These are phyloP conservation scores for Calcarisporium arbuscula DNA, from an alignment of 2,329 filamentous ascomycete genomes.

Conservation along the genomic window DNA sequence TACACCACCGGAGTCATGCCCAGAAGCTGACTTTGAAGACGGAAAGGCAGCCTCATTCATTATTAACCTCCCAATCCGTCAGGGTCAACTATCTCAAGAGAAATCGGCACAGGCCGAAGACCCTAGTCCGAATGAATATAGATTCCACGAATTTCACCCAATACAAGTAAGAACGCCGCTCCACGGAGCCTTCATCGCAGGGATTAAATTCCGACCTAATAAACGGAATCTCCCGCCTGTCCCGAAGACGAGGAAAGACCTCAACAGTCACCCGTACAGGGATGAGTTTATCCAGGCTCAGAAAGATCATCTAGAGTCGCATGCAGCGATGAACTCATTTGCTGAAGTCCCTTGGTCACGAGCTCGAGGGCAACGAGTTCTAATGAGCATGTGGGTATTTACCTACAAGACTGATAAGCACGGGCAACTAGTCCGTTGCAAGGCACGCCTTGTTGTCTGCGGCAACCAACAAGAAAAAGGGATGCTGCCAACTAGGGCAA, in stretches of 20 bases:
- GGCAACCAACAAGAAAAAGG: neutral
- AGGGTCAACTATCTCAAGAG: neutral
- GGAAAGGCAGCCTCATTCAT: neutral
- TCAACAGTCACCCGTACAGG: neutral
- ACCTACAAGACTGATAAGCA: too few species aligned
- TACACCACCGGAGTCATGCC: too few species aligned
- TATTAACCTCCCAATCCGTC: neutral
- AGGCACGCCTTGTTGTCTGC: slow-evolving; percentile 1
- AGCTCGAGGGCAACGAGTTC: neutral
- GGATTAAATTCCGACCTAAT: too few species aligned
- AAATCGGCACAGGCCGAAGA: too few species aligned
- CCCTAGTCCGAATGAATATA: too few species aligned
- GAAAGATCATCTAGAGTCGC: neutral
- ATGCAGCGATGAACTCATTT: neutral
- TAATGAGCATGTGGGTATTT: neutral
- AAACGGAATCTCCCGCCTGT: too few species aligned
- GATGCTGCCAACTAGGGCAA: neutral
- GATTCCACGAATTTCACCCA: neutral
- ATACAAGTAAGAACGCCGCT: neutral
- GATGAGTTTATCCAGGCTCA: neutral
- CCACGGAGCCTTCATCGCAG: too few species aligned
- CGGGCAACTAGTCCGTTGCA: neutral
- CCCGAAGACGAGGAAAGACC: neutral
- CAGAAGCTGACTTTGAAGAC: neutral
- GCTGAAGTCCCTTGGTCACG: neutral